Base-by-base conservation (phyloP, 2,329 filamentous ascomycete species). In the Bertia moriformis region DNA sequence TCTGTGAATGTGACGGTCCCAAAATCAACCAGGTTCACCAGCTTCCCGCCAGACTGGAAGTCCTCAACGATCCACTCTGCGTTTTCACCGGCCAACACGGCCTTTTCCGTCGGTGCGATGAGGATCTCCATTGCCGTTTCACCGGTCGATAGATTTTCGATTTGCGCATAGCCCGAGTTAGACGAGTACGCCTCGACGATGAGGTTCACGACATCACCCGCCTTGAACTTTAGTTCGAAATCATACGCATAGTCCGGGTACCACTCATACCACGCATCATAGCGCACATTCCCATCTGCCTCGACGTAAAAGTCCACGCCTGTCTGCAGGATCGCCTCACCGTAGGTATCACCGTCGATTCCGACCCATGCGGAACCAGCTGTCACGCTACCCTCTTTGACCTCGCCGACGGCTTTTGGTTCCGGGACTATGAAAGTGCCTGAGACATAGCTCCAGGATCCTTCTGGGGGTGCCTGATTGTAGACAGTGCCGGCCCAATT, bases 191-290 rank as follows among this genome's bases (percentile, higher is more conserved):
- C 7, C 32, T 35, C 15, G 32, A 35, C 32, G 7, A 7, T 35
- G 15, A 17, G 10, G 32, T 10, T 15, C 10, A 35, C 15, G 10
- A 35, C 32, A 35, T 35, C 32, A 13, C 32, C 32, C 7, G 12
- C 12, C 12, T 19, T 20, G 44, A 45, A 38, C 46, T 42, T 30
- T 42, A 51, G 47, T 46, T 39, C 43, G 49, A 64, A 66, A 49
- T 49, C 53, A 46, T 62, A 54, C 22, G 59, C 51, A 46, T 56
- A 56, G 46, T 62, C 56, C 3, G 63, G 62, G 45, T 59, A 60
- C 62, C 62, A 66, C 48, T 66, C 63, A 42, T 62, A 65, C 63
- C 63, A 66, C 14, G 60, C 57, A 27, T 61, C 57, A 42, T 58
- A 65, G 33, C 41, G 43, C 10, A 42, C 46, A 0, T 50, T 46